Evolutionary conservation across 2,329 filamentous ascomycete species (phyloP), one percentile per base, ranked within the genome.

Genomic region (Alternaria atra): DNA sequence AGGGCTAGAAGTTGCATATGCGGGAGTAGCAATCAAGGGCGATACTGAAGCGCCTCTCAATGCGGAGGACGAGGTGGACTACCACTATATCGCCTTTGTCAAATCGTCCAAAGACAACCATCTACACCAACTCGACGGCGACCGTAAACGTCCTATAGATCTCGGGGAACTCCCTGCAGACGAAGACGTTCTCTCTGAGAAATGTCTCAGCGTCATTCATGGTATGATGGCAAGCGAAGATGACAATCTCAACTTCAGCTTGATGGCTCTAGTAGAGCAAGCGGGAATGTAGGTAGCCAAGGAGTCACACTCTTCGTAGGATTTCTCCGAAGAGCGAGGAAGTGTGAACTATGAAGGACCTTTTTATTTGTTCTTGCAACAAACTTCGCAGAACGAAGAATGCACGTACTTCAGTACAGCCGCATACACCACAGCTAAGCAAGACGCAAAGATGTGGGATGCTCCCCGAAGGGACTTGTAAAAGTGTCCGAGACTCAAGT

Each of bases 271-370:
- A 35, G 69, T 70, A 6, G 47, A 61, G 5, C 50, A 40, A 17
- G 51, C 20, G 23, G 43, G 15, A 7, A 79, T 84, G 82, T 84
- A 79, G 81, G 82, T 81, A 78, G 79, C 73, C 81, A 80, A 81
- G 83, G 83, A 85, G 83, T 84, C 83, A 83, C 81, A 80, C 80
- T 81, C 77, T 77, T 77, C 77, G 75, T 80, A 74, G 80, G 70
- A 72, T 58, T 44, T 70, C 61, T 72, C 77, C 74, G 75, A 73
- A 81, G 80, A 81, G 82, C 77, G 77, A 82, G 76, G 75, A 77
- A 81, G 80, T 78, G 80, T 83, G 83, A 84, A 85, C 83, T 85
- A 85, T 85, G 83, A 84, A 81, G 81, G 82, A 81, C 82, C 82
- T 72, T 69, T 69, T 65, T 58, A 55, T 67, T 83, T 79, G 61